phyloP scores from a whole-genome alignment of 73 alveolate genomes.

The Loxodes magnus region DNA sequence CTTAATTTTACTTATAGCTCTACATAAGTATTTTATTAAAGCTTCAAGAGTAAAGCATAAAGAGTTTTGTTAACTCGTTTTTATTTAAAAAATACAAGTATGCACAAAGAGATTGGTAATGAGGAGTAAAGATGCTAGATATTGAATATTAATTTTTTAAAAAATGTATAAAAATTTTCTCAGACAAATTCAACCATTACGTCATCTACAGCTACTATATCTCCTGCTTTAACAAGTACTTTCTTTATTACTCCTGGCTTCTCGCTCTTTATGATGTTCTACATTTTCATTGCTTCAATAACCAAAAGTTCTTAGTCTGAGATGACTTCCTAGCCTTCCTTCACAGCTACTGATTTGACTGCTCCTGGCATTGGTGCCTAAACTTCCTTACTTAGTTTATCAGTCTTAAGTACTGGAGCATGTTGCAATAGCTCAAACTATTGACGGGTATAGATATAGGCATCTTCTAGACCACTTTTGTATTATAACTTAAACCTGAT shows the following conservation, averaged over 20 bases:
- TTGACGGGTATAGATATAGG: conserved; percentile 10
- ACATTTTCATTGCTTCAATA: conserved; percentile 63
- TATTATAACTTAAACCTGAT: background rate
- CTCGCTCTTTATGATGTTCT: conserved; percentile 54
- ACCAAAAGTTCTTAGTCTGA: conserved; percentile 17
- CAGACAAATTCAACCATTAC: conserved; percentile 43
- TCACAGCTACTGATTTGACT: conserved; percentile 49
- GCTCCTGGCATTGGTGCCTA: conserved; percentile 81
- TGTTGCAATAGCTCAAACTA: too few species aligned
- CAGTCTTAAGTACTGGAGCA: conserved; percentile 15
- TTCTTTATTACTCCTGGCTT: conserved; percentile 54
- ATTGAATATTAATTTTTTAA: too few species aligned
- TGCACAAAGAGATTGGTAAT: too few species aligned
- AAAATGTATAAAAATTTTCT: too few species aligned
- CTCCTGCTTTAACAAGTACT: conserved; percentile 35
- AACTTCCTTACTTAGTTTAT: conserved; percentile 17
- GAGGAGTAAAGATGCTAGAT: too few species aligned
- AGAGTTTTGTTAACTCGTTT: too few species aligned
- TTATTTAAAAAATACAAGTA: too few species aligned
- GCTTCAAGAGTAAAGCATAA: too few species aligned
- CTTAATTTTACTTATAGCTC: too few species aligned
- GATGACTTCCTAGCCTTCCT: conserved; percentile 48
- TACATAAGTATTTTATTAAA: too few species aligned
- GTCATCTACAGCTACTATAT: conserved; percentile 63
- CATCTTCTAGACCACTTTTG: conserved; percentile 4